Conservation (phyloP, 768 basidiomycete genomes). For the Podaxis carcinomalis region DNA sequence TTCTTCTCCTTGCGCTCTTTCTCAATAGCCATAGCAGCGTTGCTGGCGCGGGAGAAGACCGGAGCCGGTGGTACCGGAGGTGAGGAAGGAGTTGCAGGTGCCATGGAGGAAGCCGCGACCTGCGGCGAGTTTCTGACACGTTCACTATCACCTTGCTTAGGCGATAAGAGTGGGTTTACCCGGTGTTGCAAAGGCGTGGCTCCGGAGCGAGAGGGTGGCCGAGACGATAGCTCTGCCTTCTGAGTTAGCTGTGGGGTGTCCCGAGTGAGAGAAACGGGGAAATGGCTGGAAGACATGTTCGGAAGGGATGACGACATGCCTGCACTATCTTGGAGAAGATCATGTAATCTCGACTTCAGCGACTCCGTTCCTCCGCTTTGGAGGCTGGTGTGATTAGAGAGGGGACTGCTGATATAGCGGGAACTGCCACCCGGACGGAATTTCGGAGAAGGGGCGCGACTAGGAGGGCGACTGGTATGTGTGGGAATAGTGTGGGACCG, state of each 20-base stretch:
- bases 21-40: constrained; percentile 49
- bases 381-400: constrained; percentile 16
- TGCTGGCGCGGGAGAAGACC: constrained; percentile 44
- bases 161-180: constrained; percentile 18
- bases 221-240: constrained; percentile 7
- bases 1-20: constrained; percentile 32
- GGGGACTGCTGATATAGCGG: constrained; percentile 8
- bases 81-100: constrained; percentile 7
- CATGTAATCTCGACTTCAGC: constrained; percentile 37
- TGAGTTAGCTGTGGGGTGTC: constrained; percentile 8
- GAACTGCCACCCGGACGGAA: not conserved
- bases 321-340: constrained; percentile 39
- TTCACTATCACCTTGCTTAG: constrained; percentile 3
- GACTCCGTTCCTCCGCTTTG: constrained; percentile 24
- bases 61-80: constrained; percentile 3
- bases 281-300: constrained; percentile 24
- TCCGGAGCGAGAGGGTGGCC: constrained; percentile 20
- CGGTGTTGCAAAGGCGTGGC: constrained; percentile 15
- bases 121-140: constrained; percentile 14
- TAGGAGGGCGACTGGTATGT: constrained; percentile 22
- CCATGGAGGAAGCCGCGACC: constrained; percentile 11
- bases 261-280: constrained; percentile 18
- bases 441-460: constrained; percentile 16
- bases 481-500: constrained; percentile 27
- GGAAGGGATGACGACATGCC: constrained; percentile 40